Evolutionary conservation across 2,329 filamentous ascomycete species (phyloP).

Genomic region (Ascochyta viciae-villosae): DNA sequence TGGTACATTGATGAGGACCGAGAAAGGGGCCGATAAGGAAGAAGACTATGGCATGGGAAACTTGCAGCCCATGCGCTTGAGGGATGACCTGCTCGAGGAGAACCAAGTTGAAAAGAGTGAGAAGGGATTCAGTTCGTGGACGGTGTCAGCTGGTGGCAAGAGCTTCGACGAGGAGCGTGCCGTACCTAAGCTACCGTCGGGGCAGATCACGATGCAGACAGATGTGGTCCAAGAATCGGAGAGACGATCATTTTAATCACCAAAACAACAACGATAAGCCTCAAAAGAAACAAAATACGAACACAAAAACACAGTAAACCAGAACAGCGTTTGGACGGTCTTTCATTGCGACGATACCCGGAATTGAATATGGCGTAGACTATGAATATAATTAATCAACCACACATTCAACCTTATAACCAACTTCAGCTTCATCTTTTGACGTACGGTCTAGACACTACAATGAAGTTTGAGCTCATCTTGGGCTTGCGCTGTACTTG

Average conservation of each 20-base stretch:
- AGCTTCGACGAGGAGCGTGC: conserved; percentile 35
- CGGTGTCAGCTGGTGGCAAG: conserved; percentile 36
- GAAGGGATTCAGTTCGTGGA: conserved; percentile 38
- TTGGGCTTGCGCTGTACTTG: conserved; percentile 23
- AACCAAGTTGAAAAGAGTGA: conserved; percentile 28
- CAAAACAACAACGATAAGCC: neutral
- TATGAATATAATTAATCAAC: conserved; percentile 4
- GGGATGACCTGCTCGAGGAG: conserved; percentile 34
- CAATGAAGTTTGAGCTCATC: conserved; percentile 7
- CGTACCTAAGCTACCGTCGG: conserved; percentile 7
- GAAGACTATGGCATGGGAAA: conserved; percentile 35
- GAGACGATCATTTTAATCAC: conserved; percentile 8
- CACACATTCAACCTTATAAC: neutral
- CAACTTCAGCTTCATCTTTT: neutral
- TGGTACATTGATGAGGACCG: conserved; percentile 32
- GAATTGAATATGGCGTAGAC: conserved; percentile 9
- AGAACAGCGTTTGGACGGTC: neutral
- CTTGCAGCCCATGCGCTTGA: conserved; percentile 34
- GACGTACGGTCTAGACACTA: neutral
- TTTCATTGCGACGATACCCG: conserved; percentile 16
- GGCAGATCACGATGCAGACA: conserved; percentile 38
- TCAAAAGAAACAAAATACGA: neutral
- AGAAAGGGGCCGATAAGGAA: conserved; percentile 26
- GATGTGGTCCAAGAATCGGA: conserved; percentile 33
- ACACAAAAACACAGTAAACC: neutral